These are phyloP conservation scores for Penicillium sp. DNA, from an alignment of 2,329 filamentous ascomycete genomes.

Conservation along the genomic window DNA sequence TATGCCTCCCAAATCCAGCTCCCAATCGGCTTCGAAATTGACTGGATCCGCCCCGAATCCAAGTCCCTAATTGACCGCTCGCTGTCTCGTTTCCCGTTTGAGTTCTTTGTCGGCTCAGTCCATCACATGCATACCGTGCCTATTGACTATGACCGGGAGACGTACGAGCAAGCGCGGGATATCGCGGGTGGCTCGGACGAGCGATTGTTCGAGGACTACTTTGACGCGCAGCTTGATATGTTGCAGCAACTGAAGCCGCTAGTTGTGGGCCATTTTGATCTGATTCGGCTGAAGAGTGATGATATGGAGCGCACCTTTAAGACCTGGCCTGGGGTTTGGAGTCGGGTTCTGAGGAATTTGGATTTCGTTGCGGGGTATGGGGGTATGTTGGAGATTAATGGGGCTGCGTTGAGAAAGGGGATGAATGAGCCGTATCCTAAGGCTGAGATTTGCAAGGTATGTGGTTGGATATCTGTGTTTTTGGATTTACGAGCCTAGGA, in stretches of 20 bases:
- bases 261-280: conserved; percentile 89
- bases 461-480: conserved; percentile 20
- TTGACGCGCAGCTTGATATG: conserved; percentile 82
- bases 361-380: conserved; percentile 64
- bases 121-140: conserved; percentile 84
- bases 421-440: conserved; percentile 86
- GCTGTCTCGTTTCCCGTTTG: conserved; percentile 59
- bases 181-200: conserved; percentile 61
- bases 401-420: conserved; percentile 79
- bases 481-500: not conserved
- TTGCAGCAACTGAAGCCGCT: conserved; percentile 64
- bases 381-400: conserved; percentile 85
- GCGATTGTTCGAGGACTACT: conserved; percentile 74
- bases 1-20: conserved; percentile 70
- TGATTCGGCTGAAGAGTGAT: conserved; percentile 74
- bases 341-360: conserved; percentile 68
- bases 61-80: conserved; percentile 57
- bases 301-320: conserved; percentile 60
- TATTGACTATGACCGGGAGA: conserved; percentile 73
- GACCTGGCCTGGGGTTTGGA: conserved; percentile 63
- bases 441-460: conserved; percentile 67
- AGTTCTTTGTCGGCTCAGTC: conserved; percentile 89
- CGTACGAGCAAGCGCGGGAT: conserved; percentile 61
- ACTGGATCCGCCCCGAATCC: conserved; percentile 75
- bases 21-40: conserved; percentile 84